Evolutionary conservation across 495 filamentous ascomycete genomes (phyloP), one percentile per base, ranked within the genome.

Genomic region (Durotheca rogersii): DNA sequence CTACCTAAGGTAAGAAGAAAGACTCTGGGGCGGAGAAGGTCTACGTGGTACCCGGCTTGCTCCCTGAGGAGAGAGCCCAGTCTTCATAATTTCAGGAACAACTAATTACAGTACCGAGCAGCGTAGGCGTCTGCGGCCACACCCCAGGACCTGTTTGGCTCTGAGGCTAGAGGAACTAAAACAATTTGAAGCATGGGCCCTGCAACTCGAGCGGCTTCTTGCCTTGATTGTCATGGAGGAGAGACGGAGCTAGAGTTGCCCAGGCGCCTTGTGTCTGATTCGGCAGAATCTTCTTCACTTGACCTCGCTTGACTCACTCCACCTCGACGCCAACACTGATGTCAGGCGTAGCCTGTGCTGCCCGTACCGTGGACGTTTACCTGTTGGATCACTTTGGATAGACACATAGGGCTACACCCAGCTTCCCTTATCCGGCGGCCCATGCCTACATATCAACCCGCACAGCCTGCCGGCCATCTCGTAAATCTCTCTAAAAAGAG

Each of bases 141-240:
- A 41, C 50, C 46, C 50, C 17, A 39, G 56, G 50, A 60, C 57
- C 40, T 60, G 57, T 60, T 60, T 60, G 57, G 57, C 35, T 30
- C 37, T 60, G 56, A 52, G 57, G 38, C 57, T 52, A 47, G 51
- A 45, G 41, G 20, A 56, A 44, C 51, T 52, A 60, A 60, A 60
- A 60, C 57, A 60, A 47, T 41, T 52, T 56, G 57, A 60, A 56
- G 57, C 57, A 60, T 60, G 46, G 41, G 57, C 51, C 57, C 57
- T 60, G 51, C 47, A 60, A 51, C 38, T 58, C 12, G 47, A 60
- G 39, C 57, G 57, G 57, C 57, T 60, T 51, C 57, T 56, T 56
- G 57, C 57, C 57, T 60, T 60, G 57, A 60, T 60, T 60, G 57
- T 56, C 47, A 60, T 44, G 42, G 38, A 40, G 34, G 43, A 54